Base-by-base conservation (phyloP, 202 grass and related monocot species). In the Musa balbisiana region DNA sequence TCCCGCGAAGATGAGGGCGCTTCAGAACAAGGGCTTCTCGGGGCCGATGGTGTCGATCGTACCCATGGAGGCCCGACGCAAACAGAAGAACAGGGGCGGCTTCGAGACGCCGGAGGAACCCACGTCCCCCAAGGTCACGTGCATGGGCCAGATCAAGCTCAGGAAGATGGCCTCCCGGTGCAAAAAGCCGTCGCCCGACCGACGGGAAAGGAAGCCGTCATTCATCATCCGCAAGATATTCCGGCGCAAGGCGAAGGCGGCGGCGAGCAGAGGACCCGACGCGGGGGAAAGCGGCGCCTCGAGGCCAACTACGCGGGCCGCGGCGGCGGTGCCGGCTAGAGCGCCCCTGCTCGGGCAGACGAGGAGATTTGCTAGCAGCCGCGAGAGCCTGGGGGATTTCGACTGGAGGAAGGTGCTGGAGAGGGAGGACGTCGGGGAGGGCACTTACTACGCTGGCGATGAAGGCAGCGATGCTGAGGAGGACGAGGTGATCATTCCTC, bases 111-210 rank as follows among this genome's bases (percentile, higher is more conserved):
- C 86, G 1, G 81, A 92, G 10, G 95, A 99, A 78, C 91, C 95
- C 2, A 87, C 87, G 11, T 99, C 95, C 49, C 95, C 95, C 52
- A 90, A 82, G 58, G 91, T 99, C 11, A 95, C 95, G 0, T 99
- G 95, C 85, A 92, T 92, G 75, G 95, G 95, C 2, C 89, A 95
- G 83, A 87, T 99, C 79, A 99, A 99, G 79, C 73, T 80, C 1
- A 84, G 80, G 84, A 86, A 85, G 62, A 86, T 85, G 74, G 68
- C 68, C 49, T 49, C 68, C 68, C n/a, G 72, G 51, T 55, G 53
- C 52, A 73, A 55, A 24, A 56, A 24, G 72, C 51, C 14, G 11
- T 24, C 20, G 72, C 12, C 43, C 22, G 52, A 8, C 25, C 15
- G 55, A 24, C 24, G 54, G 52, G 10, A 49, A 53, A 49, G n/a